Base-by-base conservation (phyloP, 768 basidiomycete species). In the Terana coerulea region DNA sequence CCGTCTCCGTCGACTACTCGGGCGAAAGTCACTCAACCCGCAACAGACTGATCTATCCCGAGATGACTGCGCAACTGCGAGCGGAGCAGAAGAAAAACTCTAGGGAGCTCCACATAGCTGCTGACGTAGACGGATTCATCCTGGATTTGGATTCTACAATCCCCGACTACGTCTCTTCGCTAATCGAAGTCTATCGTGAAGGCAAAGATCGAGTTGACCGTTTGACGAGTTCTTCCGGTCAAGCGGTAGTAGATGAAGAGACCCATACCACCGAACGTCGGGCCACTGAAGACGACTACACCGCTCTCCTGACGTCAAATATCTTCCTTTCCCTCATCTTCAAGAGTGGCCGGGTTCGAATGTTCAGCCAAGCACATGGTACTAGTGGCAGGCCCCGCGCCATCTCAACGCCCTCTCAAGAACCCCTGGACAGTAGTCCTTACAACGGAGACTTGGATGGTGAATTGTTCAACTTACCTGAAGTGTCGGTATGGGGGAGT, bases 401-500 rank as follows among this genome's bases (percentile, higher is more conserved):
- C 15, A 60, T 67, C 9, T 73, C 73, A 3, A 41, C 45, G 42
- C 53, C 49, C 24, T 50, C 49, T n/a, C 56, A 68, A 57, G 78
- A 81, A 41, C 68, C 69, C 26, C 68, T 72, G n/a, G 83, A 81
- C 49, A 80, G 80, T n/a, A n/a, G n/a, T n/a, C n/a, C n/a, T n/a
- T n/a, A 34, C 75, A 78, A 54, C n/a, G 69, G 75, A 15, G 72
- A 74, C 24, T 61, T 74, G 39, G 81, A 75, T 45, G 77, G 75
- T 30, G 91, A 88, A 59, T 71, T 79, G 11, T 88, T 87, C 68
- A 80, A 76, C 54, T 75, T 94, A 15, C 92, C 92, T 0, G 77
- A 80, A 8, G 74, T 94, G 5, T 86, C 89, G 15, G 85, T 89
- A 17, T 92, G 88, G 88, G 76, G 21, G 91, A 93, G 65, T 94